Base-by-base conservation (phyloP, 768 basidiomycete genomes). In the Pleurotus citrinopileatus region DNA sequence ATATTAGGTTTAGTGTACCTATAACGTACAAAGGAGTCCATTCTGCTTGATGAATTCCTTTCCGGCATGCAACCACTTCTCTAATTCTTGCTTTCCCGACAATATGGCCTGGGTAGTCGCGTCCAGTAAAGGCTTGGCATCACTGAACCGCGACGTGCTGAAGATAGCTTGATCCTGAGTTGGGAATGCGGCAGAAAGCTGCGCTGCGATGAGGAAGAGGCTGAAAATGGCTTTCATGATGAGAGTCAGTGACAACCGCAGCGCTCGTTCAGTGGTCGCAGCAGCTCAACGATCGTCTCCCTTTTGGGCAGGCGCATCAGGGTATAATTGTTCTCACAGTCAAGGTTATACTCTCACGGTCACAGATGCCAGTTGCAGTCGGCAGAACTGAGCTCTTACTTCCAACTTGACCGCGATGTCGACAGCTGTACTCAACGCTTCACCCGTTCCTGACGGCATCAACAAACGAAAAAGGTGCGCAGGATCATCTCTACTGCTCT, bases 11-110 rank as follows among this genome's bases (percentile, higher is more conserved):
- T 26, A 29, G 27, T 6, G 17, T 17, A n/a, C 47, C 20, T 9
- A 6, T 10, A 9, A 75, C 87, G 69, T 61, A 92, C 91, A 92
- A 38, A 80, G 70, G 27, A 91, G 60, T n/a, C 79, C 84, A 46
- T 88, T 77, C 70, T 90, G 80, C 65, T 83, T 80, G 53, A 90
- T 75, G 61, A 80, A 90, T 60, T 86, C 73, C 65, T 74, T 80
- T 17, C 86, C 87, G 20, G 80, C 69, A 52, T 85, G 77, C 25
- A 71, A 62, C 87, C 86, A 90, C 59, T 78, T 77, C 71, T 86
- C 73, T 54, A 82, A 60, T 52, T 76, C 78, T 52, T 74, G 68
- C 68, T 76, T 79, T 19, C 74, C 77, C 26, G 68, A 64, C 56
- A 74, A 60, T 42, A 78, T 71, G 3, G 69, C 63, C 60, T 75